These are phyloP conservation scores for Pezicula neosporulosa DNA, from an alignment of 2,329 filamentous ascomycete genomes.

Conservation along the genomic window DNA sequence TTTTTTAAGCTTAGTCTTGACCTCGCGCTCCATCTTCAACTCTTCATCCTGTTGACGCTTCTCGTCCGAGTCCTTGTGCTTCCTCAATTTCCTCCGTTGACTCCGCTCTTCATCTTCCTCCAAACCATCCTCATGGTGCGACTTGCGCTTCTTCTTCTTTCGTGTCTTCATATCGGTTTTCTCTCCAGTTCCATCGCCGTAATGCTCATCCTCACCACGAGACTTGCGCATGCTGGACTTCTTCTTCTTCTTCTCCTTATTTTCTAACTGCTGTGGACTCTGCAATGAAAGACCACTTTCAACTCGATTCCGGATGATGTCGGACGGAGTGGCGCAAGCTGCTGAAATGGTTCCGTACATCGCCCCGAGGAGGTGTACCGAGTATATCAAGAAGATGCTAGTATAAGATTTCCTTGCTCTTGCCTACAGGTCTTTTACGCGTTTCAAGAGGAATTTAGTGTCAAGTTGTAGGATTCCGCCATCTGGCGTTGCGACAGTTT, in stretches of 20 bases:
- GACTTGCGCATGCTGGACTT: neutral
- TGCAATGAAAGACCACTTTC: neutral
- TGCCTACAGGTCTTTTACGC: too few species aligned
- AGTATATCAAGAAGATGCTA: too few species aligned
- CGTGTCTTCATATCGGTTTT: neutral
- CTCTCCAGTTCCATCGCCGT: neutral
- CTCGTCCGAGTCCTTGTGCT: slow-evolving; percentile 1
- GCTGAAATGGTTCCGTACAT: too few species aligned
- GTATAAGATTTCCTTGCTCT: too few species aligned
- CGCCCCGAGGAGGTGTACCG: too few species aligned
- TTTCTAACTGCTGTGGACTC: neutral
- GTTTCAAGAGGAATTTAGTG: too few species aligned
- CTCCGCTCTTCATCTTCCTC: neutral
- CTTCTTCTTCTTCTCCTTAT: slow-evolving; percentile 1
- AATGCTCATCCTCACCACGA: neutral
- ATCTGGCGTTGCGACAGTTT: too few species aligned
- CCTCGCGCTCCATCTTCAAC: too few species aligned
- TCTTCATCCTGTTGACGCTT: neutral
- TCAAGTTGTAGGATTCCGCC: too few species aligned
- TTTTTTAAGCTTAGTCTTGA: too few species aligned
- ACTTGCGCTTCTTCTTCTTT: neutral
- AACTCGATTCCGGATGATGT: too few species aligned
- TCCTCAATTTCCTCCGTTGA: neutral
- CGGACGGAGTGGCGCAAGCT: too few species aligned
- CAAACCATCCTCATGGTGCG: neutral